Evolutionary conservation across 495 filamentous ascomycete species (phyloP).

Genomic region (Penicillium tannophilum): DNA sequence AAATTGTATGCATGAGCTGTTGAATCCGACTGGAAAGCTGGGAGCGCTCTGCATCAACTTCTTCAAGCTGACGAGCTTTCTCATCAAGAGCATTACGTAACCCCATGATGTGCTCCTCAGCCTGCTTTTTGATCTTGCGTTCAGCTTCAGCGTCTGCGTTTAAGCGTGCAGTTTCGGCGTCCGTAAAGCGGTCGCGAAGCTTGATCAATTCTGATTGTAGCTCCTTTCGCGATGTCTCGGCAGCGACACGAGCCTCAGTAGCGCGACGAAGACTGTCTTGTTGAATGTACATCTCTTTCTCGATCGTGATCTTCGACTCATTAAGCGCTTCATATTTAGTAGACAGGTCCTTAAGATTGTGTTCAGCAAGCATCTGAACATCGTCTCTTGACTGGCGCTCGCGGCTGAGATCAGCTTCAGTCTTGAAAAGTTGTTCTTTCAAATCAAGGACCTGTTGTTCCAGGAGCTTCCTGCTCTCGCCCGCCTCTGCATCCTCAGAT

Average conservation of each 20-base stretch:
- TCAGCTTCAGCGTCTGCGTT: conserved; percentile 82
- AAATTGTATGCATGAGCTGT: conserved; percentile 77
- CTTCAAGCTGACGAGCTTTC: conserved; percentile 67
- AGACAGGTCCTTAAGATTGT: conserved; percentile 78
- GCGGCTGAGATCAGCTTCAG: conserved; percentile 84
- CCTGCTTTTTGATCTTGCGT: conserved; percentile 72
- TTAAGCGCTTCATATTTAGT: conserved; percentile 87
- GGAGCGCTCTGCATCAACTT: conserved; percentile 73
- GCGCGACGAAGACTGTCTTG: conserved; percentile 91
- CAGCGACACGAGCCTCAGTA: conserved; percentile 73
- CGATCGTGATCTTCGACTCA: conserved; percentile 93
- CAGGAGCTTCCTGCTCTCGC: conserved; percentile 80
- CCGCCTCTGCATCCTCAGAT: conserved; percentile 84
- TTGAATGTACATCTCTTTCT: conserved; percentile 98
- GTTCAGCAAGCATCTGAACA: conserved; percentile 86
- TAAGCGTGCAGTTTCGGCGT: conserved; percentile 80
- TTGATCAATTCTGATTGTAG: conserved; percentile 81
- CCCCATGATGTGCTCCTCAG: conserved; percentile 78
- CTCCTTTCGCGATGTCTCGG: conserved; percentile 86
- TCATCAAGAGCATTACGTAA: conserved; percentile 77
- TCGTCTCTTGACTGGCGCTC: conserved; percentile 97
- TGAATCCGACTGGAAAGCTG: conserved; percentile 75
- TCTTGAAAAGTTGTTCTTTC: conserved; percentile 79
- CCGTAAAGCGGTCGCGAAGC: conserved; percentile 78
- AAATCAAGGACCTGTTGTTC: conserved; percentile 87